Conservation (phyloP, 2,329 filamentous ascomycete species). For the Pseudogymnoascus sp. region DNA sequence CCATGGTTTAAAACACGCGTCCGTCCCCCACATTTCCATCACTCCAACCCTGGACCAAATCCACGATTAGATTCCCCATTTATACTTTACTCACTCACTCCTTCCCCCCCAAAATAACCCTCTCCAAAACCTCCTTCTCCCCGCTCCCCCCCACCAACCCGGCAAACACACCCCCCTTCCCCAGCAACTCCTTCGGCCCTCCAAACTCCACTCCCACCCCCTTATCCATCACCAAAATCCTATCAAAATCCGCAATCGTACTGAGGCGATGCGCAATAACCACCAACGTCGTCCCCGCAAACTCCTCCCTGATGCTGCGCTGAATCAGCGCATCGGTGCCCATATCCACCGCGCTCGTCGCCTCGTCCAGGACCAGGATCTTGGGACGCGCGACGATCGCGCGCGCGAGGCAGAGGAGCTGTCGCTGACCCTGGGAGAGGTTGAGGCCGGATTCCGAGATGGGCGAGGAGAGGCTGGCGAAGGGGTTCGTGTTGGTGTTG, state of each 20-base stretch:
- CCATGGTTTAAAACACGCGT: too few relatives aligned
- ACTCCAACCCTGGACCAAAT: too few relatives aligned
- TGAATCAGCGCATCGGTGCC: slow-evolving; percentile 67
- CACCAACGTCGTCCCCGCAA: slow-evolving; percentile 58
- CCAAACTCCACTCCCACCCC: slow-evolving; percentile 62
- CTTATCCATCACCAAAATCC: slow-evolving; percentile 62
- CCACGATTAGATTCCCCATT: background rate
- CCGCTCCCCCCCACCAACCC: slow-evolving; percentile 57
- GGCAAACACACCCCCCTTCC: slow-evolving; percentile 42
- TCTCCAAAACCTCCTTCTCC: slow-evolving; percentile 38
- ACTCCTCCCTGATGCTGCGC: slow-evolving; percentile 63
- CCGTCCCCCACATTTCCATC: too few relatives aligned
- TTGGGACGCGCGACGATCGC: slow-evolving; percentile 65
- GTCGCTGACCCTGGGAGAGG: slow-evolving; percentile 66
- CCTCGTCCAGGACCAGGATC: slow-evolving; percentile 74
- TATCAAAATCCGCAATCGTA: slow-evolving; percentile 70
- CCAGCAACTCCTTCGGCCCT: slow-evolving; percentile 53
- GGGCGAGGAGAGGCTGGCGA: slow-evolving; percentile 51
- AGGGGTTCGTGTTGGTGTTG: slow-evolving; percentile 54
- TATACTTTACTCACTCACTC: background rate
- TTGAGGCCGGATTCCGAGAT: slow-evolving; percentile 68
- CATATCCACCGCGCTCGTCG: slow-evolving; percentile 73
- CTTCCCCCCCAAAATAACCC: slow-evolving; percentile 9
- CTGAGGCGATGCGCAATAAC: slow-evolving; percentile 70
- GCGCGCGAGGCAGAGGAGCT: slow-evolving; percentile 66